phyloP scores from a whole-genome alignment of 2,329 filamentous ascomycete genomes.

The Grosmannia clavigera region DNA sequence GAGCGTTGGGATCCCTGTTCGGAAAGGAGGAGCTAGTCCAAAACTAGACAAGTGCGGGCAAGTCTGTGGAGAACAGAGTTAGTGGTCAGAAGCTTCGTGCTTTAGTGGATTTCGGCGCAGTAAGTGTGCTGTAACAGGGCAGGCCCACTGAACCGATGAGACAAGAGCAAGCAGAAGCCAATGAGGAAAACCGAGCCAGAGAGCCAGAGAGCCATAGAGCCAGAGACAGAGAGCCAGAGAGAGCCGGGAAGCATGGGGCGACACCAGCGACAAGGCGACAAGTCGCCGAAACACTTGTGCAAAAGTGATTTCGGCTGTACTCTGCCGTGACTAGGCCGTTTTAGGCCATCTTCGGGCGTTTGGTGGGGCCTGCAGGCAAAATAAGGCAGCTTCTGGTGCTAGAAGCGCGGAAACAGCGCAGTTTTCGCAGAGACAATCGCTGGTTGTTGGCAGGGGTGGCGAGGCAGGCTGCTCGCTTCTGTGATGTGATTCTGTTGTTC shows the following conservation, averaged over 20 bases:
- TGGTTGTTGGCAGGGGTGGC: neutral
- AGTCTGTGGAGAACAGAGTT: slow-evolving; percentile 1
- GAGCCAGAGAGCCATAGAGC: neutral
- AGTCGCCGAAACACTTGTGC: neutral
- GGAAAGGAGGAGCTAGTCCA: neutral
- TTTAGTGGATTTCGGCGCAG: neutral
- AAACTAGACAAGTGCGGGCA: neutral
- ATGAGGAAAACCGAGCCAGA: neutral
- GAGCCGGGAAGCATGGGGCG: neutral
- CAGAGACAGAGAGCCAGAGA: neutral
- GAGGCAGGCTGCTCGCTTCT: neutral
- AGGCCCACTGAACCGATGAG: neutral
- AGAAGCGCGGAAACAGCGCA: neutral
- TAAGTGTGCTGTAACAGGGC: neutral
- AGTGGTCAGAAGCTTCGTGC: neutral
- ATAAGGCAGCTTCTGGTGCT: neutral
- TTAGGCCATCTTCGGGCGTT: neutral
- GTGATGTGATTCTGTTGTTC: neutral
- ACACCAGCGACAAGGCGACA: neutral
- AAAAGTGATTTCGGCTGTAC: neutral
- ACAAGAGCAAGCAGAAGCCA: neutral
- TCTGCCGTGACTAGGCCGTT: neutral
- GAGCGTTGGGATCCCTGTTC: neutral
- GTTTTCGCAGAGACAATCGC: neutral
- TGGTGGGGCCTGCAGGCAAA: neutral